Conservation (phyloP, 2,329 filamentous ascomycete species). For the Trichoderma sp. region DNA sequence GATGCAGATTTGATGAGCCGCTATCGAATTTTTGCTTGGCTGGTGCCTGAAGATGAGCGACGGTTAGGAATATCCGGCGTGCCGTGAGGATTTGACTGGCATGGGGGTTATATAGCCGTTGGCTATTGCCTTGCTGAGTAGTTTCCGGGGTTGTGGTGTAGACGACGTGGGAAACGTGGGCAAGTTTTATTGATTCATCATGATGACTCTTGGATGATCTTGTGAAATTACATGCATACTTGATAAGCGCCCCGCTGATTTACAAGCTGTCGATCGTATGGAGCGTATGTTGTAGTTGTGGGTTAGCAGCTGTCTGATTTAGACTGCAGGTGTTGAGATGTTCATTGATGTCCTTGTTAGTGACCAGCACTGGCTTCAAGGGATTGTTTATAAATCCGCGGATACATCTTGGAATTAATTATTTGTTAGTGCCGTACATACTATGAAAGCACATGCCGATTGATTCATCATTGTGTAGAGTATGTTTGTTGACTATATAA, state of each 20-base stretch:
- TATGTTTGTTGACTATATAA: neutral
- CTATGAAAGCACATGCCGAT: neutral
- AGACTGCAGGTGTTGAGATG: neutral
- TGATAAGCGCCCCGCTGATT: neutral
- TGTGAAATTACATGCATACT: neutral
- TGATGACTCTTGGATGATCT: neutral
- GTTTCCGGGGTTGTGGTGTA: neutral
- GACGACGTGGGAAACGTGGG: neutral
- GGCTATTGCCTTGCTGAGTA: neutral
- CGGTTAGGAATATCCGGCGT: neutral
- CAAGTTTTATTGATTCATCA: neutral
- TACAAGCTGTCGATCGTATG: neutral
- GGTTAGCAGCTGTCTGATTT: neutral
- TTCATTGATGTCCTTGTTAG: neutral
- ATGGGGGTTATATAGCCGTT: neutral
- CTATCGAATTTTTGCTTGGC: neutral
- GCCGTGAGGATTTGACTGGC: neutral
- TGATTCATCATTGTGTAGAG: neutral
- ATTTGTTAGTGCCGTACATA: neutral
- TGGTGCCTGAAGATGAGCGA: neutral
- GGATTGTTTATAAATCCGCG: neutral
- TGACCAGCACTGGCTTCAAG: neutral
- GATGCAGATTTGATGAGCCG: neutral
- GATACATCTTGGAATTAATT: neutral
- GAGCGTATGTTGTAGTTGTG: neutral